Evolutionary conservation across 1,284 basidiomycete genomes (phyloP).

Genomic region (Chondrostereum purpureum): DNA sequence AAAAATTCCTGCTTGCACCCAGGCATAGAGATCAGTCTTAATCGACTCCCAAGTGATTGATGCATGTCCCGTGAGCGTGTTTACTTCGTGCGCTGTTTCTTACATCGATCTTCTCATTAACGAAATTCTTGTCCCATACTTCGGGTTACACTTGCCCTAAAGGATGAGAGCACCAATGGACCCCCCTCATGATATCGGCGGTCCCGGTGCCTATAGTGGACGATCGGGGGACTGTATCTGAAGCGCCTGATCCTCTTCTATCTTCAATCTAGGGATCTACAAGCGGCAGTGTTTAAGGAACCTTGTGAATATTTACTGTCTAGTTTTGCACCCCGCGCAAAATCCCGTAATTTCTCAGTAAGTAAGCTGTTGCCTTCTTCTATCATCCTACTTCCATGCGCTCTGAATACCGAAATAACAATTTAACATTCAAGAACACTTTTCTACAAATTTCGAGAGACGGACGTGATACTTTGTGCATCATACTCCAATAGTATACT

Average conservation of each 20-base stretch:
- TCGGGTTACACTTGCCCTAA: too few species aligned
- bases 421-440: neutral
- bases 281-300: neutral
- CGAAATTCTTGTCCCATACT: too few species aligned
- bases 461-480: neutral
- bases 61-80: too few species aligned
- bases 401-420: neutral
- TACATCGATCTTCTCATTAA: too few species aligned
- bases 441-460: neutral
- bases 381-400: neutral
- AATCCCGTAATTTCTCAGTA: neutral
- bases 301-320: neutral
- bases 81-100: too few species aligned
- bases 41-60: too few species aligned
- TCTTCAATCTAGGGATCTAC: neutral
- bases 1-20: too few species aligned
- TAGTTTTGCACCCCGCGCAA: neutral
- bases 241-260: neutral
- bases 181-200: neutral
- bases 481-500: neutral
- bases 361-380: too few species aligned
- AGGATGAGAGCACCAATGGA: too few species aligned
- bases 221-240: neutral
- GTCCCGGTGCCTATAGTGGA: neutral
- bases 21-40: too few species aligned